Evolutionary conservation across 495 filamentous ascomycete species (phyloP).

Genomic region (Neurospora sp.): DNA sequence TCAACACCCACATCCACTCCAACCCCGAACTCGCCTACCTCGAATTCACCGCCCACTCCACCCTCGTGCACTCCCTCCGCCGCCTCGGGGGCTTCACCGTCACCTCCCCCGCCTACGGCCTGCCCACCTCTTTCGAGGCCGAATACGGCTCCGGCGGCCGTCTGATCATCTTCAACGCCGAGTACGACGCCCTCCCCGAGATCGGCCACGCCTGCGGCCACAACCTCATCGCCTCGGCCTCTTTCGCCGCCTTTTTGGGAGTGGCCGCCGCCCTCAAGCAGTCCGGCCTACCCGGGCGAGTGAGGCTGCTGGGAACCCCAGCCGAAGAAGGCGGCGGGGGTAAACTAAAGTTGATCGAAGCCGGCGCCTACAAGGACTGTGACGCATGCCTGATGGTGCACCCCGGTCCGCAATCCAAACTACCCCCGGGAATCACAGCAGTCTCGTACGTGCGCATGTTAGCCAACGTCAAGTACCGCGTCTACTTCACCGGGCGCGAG

Average conservation of each 20-base stretch:
- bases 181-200: conserved; percentile 41
- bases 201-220: conserved; percentile 47
- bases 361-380: conserved; percentile 38
- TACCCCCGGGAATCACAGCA: conserved; percentile 11
- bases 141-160: conserved; percentile 33
- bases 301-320: conserved; percentile 56
- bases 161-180: conserved; percentile 45
- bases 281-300: conserved; percentile 40
- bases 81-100: conserved; percentile 32
- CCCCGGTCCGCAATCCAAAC: conserved; percentile 30
- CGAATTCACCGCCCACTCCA: conserved; percentile 43
- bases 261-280: conserved; percentile 40
- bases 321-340: conserved; percentile 53
- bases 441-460: conserved; percentile 37
- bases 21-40: conserved; percentile 47
- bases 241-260: conserved; percentile 48
- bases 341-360: conserved; percentile 40
- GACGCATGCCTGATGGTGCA: conserved; percentile 46
- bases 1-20: conserved; percentile 40
- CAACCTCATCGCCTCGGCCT: conserved; percentile 57
- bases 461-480: conserved; percentile 41
- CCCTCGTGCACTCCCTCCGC: conserved; percentile 32
- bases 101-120: conserved; percentile 35
- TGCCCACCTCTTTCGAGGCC: conserved; percentile 45
- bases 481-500: conserved; percentile 36